Evolutionary conservation across 2,329 filamentous ascomycete genomes (phyloP).

Genomic region (Paecilomyces niveus): DNA sequence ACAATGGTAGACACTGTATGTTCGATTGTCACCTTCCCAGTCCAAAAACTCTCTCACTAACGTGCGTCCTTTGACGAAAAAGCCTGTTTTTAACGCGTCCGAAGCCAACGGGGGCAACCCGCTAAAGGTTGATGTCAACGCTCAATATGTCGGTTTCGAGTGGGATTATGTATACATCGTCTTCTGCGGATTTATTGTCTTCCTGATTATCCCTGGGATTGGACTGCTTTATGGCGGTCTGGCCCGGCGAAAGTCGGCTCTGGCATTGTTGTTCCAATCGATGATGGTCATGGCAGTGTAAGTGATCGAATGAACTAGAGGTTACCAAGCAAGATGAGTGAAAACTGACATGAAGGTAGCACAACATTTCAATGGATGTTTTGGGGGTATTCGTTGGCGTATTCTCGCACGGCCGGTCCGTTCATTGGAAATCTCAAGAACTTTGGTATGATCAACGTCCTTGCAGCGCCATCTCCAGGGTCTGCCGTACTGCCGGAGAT

Average conservation of each 20-base stretch:
- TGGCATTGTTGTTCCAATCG: slow-evolving; percentile 57
- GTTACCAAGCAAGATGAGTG: neutral
- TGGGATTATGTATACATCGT: slow-evolving; percentile 54
- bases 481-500: slow-evolving; percentile 55
- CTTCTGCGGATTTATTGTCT: slow-evolving; percentile 55
- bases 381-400: slow-evolving; percentile 59
- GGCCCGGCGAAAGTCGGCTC: slow-evolving; percentile 54
- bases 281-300: slow-evolving; percentile 51
- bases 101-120: slow-evolving; percentile 50
- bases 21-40: neutral
- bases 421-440: slow-evolving; percentile 59
- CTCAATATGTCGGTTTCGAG: slow-evolving; percentile 52
- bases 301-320: slow-evolving; percentile 9
- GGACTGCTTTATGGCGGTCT: slow-evolving; percentile 60
- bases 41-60: neutral
- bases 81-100: slow-evolving; percentile 29
- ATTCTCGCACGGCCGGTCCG: slow-evolving; percentile 51
- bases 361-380: slow-evolving; percentile 52
- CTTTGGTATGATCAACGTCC: slow-evolving; percentile 55
- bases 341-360: slow-evolving; percentile 2
- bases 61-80: neutral
- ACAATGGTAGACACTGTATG: slow-evolving; percentile 3
- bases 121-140: slow-evolving; percentile 48
- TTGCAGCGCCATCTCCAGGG: slow-evolving; percentile 54
- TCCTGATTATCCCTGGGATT: slow-evolving; percentile 61